Evolutionary conservation across 192 early-diverging fungal species (phyloP), one percentile per base, ranked within the genome.

Genomic region (Cladochytrium replicatum): DNA sequence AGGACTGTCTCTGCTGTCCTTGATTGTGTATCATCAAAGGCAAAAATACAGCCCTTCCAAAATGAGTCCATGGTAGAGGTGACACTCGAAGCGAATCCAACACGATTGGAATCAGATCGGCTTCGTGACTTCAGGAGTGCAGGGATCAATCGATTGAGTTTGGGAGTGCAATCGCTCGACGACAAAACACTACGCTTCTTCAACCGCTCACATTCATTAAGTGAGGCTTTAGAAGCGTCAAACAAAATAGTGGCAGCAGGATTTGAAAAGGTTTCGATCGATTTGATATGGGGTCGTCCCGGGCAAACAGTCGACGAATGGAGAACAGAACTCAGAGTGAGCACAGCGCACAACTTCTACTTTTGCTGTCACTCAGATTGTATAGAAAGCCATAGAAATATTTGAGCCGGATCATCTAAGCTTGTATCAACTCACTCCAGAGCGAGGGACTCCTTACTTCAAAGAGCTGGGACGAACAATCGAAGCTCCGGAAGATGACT

Each of bases 271-370:
- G 54, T 68, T 4, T 68, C 67, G 2, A 22, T 58, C 2, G 67
- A 68, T 44, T 59, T 62, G 22, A 68, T 68, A 19, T 68, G 58
- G 58, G 67, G 67, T 15, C 32, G 52, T n/a, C 57, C 57, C n/a
- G 43, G 57, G 4, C 67, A 68, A 29, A 47, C 38, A 2, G 24
- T 60, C 3, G 39, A 39, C 0, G 30, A n/a, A 0, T 68, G 67
- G 67, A 42, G 46, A 38, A 17, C 23, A 22, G 58, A 68, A 28
- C 46, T 68, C 26, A 1, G 26, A n/a, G 52, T 61, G 17, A 7
- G 46, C 9, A 7, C 13, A 37, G 17, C 17, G n/a, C n/a, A n/a
- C n/a, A n/a, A n/a, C n/a, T n/a, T n/a, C n/a, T 37, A 13, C 13
- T 13, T 37, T n/a, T 37, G 34, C 34, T 37, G 13, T 37, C 17